Conservation (phyloP, 2,329 filamentous ascomycete species). For the Emmonsia crescens region DNA sequence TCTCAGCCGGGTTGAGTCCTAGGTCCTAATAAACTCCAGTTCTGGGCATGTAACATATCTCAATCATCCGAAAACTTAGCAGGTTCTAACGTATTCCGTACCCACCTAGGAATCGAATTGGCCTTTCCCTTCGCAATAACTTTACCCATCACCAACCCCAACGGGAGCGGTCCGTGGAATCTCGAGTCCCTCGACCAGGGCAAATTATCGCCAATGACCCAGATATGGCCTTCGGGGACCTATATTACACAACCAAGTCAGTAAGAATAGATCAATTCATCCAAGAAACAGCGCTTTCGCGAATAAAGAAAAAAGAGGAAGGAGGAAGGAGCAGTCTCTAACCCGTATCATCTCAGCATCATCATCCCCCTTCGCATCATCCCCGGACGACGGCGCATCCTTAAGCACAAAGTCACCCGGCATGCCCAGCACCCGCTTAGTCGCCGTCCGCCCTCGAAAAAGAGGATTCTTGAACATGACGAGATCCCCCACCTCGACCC, state of each 20-base stretch:
- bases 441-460: slow-evolving; percentile 47
- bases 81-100: slow-evolving; percentile 29
- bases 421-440: slow-evolving; percentile 72
- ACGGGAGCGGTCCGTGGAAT: slow-evolving; percentile 67
- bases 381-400: slow-evolving; percentile 28
- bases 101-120: slow-evolving; percentile 25
- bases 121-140: slow-evolving; percentile 48
- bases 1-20: background rate
- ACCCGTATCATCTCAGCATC: slow-evolving; percentile 42
- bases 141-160: slow-evolving; percentile 76
- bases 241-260: slow-evolving; percentile 26
- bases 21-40: background rate
- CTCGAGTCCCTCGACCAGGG: slow-evolving; percentile 76
- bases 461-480: slow-evolving; percentile 68
- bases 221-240: slow-evolving; percentile 88
- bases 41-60: slow-evolving; percentile 1
- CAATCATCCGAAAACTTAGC: slow-evolving; percentile 16
- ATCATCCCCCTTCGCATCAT: slow-evolving; percentile 17
- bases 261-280: background rate
- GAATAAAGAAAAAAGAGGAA: background rate
- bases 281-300: background rate
- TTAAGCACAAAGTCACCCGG: slow-evolving; percentile 48
- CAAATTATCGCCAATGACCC: slow-evolving; percentile 81
- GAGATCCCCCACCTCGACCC: slow-evolving; percentile 67
- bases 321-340: slow-evolving; percentile 10